Base-by-base conservation (phyloP, 192 early-diverging fungal species). In the Coemansia sp. region DNA sequence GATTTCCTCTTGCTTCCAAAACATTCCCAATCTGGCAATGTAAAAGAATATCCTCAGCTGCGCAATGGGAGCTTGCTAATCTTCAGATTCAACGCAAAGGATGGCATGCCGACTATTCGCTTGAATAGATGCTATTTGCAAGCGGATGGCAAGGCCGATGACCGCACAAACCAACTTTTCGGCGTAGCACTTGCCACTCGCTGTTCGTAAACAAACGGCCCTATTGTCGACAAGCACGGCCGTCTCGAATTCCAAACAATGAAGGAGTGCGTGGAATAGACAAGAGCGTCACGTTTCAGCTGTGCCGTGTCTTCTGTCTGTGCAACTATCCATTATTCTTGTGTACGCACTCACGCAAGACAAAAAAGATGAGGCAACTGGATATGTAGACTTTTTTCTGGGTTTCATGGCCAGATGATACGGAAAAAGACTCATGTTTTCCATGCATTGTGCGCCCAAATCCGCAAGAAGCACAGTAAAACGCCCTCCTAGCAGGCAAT, bases 391-490 rank as follows among this genome's bases (percentile, higher is more conserved):
- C 20, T 52, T 52, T 52, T 52, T 52, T 52, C 49, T 52, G 49
- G 49, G 49, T 52, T 52, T 25, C 49, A 25, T 52, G 49, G 9
- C 49, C 23, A 25, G 49, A 52, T 52, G 49, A 25, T 25, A 52
- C 19, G 49, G 22, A 52, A 20, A 52, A 23, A 25, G 23, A 14
- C 49, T 13, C 49, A 25, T 25, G 49, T 25, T 52, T 52, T 9
- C 29, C 49, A 52, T 52, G 49, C 14, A 9, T 13, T 22, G 49
- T 13, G 22, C 23, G 49, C 49, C 13, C 49, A 14, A 22, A 25
- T 23, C 23, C 23, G 49, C 49, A 52, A 52, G 22, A 52, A 25
- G 22, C 22, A 14, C 22, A 25, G 7, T 52, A 25, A 22, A 20
- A 25, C 19, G 20, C 22, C 46, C 19, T 48, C 46, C 46, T 19